Conservation (phyloP, 805 yeast species). For the Candida nemodendra region DNA sequence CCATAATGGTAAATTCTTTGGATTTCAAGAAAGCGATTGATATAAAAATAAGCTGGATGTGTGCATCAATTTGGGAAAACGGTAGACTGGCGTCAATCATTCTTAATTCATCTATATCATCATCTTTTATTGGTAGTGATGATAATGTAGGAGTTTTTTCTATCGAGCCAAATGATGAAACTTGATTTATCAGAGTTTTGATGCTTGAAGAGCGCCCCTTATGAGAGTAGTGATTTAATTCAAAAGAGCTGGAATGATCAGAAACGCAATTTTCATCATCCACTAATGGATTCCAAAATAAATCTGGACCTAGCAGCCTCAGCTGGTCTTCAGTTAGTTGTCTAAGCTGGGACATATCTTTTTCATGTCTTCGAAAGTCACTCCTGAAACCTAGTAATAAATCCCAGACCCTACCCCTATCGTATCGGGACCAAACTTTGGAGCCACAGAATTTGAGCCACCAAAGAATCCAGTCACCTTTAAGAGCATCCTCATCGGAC, state of each 20-base stretch:
- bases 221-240: too few species aligned
- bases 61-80: constrained; percentile 67
- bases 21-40: constrained; percentile 78
- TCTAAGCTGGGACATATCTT: constrained; percentile 24
- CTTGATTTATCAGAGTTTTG: constrained; percentile 27
- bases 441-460: constrained; percentile 93
- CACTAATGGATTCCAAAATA: constrained; percentile 54
- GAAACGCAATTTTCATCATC: constrained; percentile 17
- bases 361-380: constrained; percentile 24
- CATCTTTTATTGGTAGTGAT: constrained; percentile 15
- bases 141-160: constrained; percentile 31
- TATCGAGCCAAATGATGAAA: constrained; percentile 20
- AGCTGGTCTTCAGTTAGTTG: constrained; percentile 22
- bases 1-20: constrained; percentile 73
- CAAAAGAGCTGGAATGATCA: constrained; percentile 1
- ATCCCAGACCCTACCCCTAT: constrained; percentile 91
- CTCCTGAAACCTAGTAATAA: constrained; percentile 74
- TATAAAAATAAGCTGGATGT: constrained; percentile 71
- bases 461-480: constrained; percentile 91
- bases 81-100: constrained; percentile 35
- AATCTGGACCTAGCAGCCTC: constrained; percentile 52
- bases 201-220: constrained; percentile 32
- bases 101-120: constrained; percentile 26
- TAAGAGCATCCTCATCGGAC: constrained; percentile 74
- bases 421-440: constrained; percentile 75